These are phyloP conservation scores for Thinopyrum obtusiflorum DNA, from an alignment of 202 grass and related monocot genomes.

Conservation along the genomic window DNA sequence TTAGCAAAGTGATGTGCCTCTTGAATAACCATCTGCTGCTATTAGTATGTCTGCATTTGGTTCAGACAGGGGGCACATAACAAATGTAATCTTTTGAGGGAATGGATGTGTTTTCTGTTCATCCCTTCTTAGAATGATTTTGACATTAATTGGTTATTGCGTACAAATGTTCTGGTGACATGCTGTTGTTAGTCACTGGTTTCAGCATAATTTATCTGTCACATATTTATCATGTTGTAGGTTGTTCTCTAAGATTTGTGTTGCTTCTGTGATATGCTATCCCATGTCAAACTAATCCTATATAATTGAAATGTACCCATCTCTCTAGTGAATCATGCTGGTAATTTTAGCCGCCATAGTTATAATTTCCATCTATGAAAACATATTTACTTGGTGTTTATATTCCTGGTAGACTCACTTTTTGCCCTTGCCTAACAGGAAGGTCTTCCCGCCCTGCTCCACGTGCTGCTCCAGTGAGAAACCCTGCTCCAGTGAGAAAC, in stretches of 20 bases:
- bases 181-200: neutral
- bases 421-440: constrained; percentile 34
- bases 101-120: constrained; percentile 30
- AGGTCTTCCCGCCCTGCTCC: constrained; percentile 71
- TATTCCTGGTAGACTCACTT: neutral
- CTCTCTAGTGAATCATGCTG: neutral
- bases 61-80: constrained; percentile 49
- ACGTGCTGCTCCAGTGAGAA: constrained; percentile 63
- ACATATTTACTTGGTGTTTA: neutral
- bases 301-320: neutral
- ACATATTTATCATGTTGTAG: neutral
- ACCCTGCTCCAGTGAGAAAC: constrained; percentile 69
- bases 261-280: neutral
- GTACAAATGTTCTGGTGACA: neutral
- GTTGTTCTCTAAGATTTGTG: neutral
- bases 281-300: no score
- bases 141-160: neutral
- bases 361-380: neutral
- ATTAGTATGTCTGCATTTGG: constrained; percentile 44
- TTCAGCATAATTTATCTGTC: neutral
- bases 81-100: constrained; percentile 40
- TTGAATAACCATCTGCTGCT: constrained; percentile 49
- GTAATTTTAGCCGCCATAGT: neutral
- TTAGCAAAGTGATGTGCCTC: constrained; percentile 18
- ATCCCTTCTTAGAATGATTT: constrained; percentile 52